Percentiles rank a stretch among this genome's conserved stretches.
phyloP scores from a whole-genome alignment of 352 stramenopile genomes.

The Phytophthora sp. region DNA sequence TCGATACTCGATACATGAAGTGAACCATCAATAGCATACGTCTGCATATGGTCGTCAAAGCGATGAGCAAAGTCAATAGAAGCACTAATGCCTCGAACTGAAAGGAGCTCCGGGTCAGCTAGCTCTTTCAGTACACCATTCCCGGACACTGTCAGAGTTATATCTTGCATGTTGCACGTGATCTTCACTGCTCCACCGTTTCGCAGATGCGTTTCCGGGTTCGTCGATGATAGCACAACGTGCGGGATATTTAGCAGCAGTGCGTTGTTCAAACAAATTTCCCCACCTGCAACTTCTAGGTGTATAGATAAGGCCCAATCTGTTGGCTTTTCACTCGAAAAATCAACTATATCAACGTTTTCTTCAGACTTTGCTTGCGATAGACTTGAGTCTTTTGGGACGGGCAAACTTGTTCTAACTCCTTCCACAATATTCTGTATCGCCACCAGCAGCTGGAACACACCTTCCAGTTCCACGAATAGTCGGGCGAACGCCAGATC shows the following conservation, averaged over 20 bases:
- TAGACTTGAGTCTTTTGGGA: neutral
- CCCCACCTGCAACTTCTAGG: conserved; percentile 28
- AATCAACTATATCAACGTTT: neutral
- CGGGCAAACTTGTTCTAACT: conserved; percentile 9
- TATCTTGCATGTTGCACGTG: conserved; percentile 16
- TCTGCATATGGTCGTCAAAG: conserved; percentile 14
- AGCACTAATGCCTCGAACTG: conserved; percentile 11
- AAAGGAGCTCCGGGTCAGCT: conserved; percentile 21
- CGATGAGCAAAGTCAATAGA: conserved; percentile 30
- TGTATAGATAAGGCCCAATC: conserved; percentile 33
- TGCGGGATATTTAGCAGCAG: conserved; percentile 28
- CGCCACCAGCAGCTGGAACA: conserved; percentile 9
- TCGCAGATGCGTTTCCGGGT: neutral
- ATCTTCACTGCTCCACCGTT: conserved; percentile 26
- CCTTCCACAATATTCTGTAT: conserved; percentile 15
- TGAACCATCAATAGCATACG: conserved; percentile 25
- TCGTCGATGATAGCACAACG: conserved; percentile 26
- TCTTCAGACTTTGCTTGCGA: neutral
- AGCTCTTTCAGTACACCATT: conserved; percentile 25
- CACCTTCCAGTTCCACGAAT: conserved; percentile 22
- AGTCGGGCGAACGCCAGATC: conserved; percentile 19
- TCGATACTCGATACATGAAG: conserved; percentile 28
- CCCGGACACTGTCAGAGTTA: conserved; percentile 18
- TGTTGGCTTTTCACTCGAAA: conserved; percentile 12
- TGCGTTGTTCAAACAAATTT: conserved; percentile 36